phyloP scores from a whole-genome alignment of 1,284 basidiomycete species.

The Uromyces viciae-fabae region DNA sequence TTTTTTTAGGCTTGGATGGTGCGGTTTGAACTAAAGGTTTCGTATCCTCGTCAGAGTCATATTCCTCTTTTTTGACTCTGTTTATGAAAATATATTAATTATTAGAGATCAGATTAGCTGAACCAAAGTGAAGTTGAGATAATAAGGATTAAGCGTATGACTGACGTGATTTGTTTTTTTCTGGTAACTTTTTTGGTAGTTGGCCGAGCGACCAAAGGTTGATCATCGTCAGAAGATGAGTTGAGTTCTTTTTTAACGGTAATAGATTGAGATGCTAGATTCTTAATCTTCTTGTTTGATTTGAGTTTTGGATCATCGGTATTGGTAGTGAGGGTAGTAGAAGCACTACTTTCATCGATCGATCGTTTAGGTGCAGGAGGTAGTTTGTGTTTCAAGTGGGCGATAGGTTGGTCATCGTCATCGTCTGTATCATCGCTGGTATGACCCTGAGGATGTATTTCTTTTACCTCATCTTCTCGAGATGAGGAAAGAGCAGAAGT shows the following conservation, averaged over 20 bases:
- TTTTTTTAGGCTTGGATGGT: not conserved
- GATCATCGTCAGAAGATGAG: conserved; percentile 17
- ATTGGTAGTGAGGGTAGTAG: conserved; percentile 23
- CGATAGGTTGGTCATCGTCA: conserved; percentile 25
- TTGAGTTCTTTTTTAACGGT: not conserved
- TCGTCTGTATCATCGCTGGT: conserved; percentile 15
- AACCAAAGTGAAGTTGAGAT: not conserved
- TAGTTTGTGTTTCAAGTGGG: conserved; percentile 15
- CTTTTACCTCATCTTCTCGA: not conserved
- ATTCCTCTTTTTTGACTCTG: not conserved
- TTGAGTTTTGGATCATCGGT: not conserved
- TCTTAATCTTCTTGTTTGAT: not conserved
- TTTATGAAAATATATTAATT: not conserved
- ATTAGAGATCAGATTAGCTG: not conserved
- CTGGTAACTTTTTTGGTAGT: not conserved
- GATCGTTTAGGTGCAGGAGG: not conserved
- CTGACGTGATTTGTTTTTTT: not conserved
- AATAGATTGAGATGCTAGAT: not conserved
- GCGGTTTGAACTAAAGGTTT: not conserved
- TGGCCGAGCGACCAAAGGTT: conserved; percentile 26
- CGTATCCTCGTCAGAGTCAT: conserved; percentile 13
- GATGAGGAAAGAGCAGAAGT: not conserved
- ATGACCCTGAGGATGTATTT: not conserved
- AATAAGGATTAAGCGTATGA: not conserved
- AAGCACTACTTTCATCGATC: conserved; percentile 34